phyloP scores from a whole-genome alignment of 2,329 filamentous ascomycete genomes.

The Arthrobotrys musiformis region DNA sequence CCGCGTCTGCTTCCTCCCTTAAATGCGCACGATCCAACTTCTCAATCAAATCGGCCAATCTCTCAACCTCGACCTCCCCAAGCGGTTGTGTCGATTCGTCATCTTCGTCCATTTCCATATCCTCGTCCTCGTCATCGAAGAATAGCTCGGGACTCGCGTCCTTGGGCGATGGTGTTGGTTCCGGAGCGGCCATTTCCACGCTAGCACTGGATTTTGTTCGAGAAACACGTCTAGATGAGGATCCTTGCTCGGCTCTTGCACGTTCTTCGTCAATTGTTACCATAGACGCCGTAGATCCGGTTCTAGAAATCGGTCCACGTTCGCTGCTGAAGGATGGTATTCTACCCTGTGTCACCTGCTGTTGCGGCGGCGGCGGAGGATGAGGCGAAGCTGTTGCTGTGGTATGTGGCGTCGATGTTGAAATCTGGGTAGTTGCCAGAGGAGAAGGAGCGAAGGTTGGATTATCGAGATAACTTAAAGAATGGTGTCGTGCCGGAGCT shows the following conservation, averaged over 20 bases:
- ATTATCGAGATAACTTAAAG: conserved; percentile 36
- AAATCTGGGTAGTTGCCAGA: conserved; percentile 23
- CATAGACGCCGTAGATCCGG: conserved; percentile 46
- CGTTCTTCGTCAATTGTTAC: conserved; percentile 50
- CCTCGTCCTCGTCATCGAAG: conserved; percentile 50
- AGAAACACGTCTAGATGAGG: conserved; percentile 41
- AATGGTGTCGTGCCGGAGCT: conserved; percentile 41
- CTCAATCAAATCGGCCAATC: conserved; percentile 43
- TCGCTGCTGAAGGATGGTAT: conserved; percentile 51
- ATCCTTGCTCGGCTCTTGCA: conserved; percentile 19
- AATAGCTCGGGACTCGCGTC: conserved; percentile 44
- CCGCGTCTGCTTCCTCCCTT: conserved; percentile 42
- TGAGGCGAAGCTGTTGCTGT: not conserved
- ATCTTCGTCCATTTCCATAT: conserved; percentile 49
- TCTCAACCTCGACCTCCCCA: conserved; percentile 37
- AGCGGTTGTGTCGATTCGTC: conserved; percentile 34
- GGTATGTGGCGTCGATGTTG: conserved; percentile 30
- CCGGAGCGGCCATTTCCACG: conserved; percentile 32
- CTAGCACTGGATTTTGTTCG: conserved; percentile 46
- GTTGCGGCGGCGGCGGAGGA: conserved; percentile 6
- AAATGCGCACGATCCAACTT: conserved; percentile 42
- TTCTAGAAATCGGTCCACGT: conserved; percentile 38
- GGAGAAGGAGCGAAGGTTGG: conserved; percentile 45
- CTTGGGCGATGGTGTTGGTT: conserved; percentile 43
- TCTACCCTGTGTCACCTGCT: conserved; percentile 20